Evolutionary conservation across 176 grass and related monocot genomes (phyloP), one percentile per base, ranked within the genome.

Genomic region (Cymbopogon citratus): DNA sequence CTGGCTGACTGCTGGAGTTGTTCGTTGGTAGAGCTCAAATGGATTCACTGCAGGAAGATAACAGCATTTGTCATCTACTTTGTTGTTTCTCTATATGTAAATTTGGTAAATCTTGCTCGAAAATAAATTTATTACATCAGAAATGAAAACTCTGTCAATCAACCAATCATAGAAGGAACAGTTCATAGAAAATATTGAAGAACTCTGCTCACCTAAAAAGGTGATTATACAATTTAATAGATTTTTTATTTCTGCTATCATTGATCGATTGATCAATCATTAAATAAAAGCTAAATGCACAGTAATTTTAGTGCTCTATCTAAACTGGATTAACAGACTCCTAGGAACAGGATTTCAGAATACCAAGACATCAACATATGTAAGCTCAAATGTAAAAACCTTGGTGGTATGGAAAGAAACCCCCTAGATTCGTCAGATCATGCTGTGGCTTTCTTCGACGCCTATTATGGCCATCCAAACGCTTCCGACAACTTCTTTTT

Each of bases 401-500:
- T 90, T 84, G 85, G 62, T 79, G 84, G 66, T 46, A 73, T 36
- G 69, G 81, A 63, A 90, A 74, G n/a, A 93, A 71, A 67, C 66
- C 84, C 19, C 79, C 73, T 26, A 82, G 54, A 78, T 91, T 93
- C 18, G 81, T 57, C 24, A 74, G 21, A 28, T 87, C 89, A 57
- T 88, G 79, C 74, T 88, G 89, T 73, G 91, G 91, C 48, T 97
- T 97, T 67, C 91, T 97, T 80, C 91, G 81, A 49, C 91, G 94
- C 54, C 91, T 86, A 67, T 97, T 97, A 81, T 97, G 94, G 18
- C 89, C 91, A 63, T 93, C 91, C 63, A 97, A 74, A 34, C 94
- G 88, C 56, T 97, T 97, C 59, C 94, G 78, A 16, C 94, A 97
- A 82, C 94, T 97, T 82, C 89, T 80, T 82, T 97, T 97, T 29